Base-by-base conservation (phyloP, 176 grass and related monocot genomes). In the Oryza rufipogon region DNA sequence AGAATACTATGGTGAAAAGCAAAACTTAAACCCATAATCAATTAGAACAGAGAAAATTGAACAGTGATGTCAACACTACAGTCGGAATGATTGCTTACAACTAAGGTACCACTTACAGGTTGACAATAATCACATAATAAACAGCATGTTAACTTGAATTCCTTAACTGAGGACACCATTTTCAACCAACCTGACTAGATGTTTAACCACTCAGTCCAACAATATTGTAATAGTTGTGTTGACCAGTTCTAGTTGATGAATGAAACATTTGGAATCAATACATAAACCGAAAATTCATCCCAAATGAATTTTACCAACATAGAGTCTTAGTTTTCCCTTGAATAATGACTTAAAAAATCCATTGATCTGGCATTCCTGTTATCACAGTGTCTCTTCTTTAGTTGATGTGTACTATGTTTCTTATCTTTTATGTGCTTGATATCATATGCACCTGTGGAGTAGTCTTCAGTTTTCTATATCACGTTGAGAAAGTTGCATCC, bases 1-100 rank as follows among this genome's bases (percentile, higher is more conserved):
- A 71, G 46, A 90, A 80, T 63, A 58, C 19, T 26, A 25, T 47
- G 39, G 30, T 84, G 52, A 76, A 48, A 16, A 71, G 51, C 4
- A 44, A 34, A 83, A 81, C 9, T 74, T n/a, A 56, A 84, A 33
- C 17, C 1, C 36, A 26, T 0, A 44, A 73, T 10, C 38, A 76
- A 20, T 12, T 61, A 76, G 11, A 60, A 39, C 15, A 68, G 48
- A 7, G n/a, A 74, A 76, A 79, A n/a, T 16, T 12, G 9, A 54
- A 72, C 75, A 78, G 45, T 15, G 4, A 65, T 90, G 56, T 5
- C 47, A 28, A 49, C 44, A 60, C 26, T 64, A 28, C n/a, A 45
- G 15, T 19, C 4, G 2, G 68, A 23, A 75, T 75, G 60, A 77
- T 54, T 72, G 67, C 48, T 66, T 81, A 36, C 64, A 68, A 48